A percentile compares a stretch with the other conserved stretches of the same genome.
Evolutionary conservation across 2,329 filamentous ascomycete species (phyloP).

Genomic region (Fusarium austroafricanum): DNA sequence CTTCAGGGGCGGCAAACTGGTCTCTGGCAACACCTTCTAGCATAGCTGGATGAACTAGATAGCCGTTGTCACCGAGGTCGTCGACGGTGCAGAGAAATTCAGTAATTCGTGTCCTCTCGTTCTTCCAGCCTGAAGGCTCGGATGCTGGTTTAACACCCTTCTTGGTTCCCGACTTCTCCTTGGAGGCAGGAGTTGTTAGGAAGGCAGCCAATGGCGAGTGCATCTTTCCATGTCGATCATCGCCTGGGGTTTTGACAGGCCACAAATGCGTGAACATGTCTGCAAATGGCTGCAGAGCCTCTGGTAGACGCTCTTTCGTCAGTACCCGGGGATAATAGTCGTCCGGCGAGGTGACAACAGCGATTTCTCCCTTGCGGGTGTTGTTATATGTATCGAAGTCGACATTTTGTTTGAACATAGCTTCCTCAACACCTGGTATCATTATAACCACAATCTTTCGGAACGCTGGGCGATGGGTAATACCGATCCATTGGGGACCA

Average conservation of each 20-base stretch:
- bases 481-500: slow-evolving; percentile 73
- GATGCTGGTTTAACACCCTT: slow-evolving; percentile 69
- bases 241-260: slow-evolving; percentile 89
- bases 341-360: slow-evolving; percentile 61
- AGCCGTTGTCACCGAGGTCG: slow-evolving; percentile 86
- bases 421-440: slow-evolving; percentile 90
- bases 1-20: slow-evolving; percentile 67
- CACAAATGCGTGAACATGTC: slow-evolving; percentile 89
- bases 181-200: slow-evolving; percentile 78
- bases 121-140: slow-evolving; percentile 74
- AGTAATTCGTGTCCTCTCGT: slow-evolving; percentile 84
- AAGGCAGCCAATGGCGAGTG: slow-evolving; percentile 90
- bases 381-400: slow-evolving; percentile 62
- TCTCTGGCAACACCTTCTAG: slow-evolving; percentile 69
- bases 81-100: slow-evolving; percentile 78
- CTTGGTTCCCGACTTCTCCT: slow-evolving; percentile 71
- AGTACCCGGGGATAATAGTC: slow-evolving; percentile 70
- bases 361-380: slow-evolving; percentile 46
- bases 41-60: slow-evolving; percentile 82
- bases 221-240: slow-evolving; percentile 82
- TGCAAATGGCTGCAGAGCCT: slow-evolving; percentile 73
- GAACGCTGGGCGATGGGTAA: slow-evolving; percentile 72
- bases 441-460: slow-evolving; percentile 88
- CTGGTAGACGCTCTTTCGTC: slow-evolving; percentile 62
- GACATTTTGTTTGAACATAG: slow-evolving; percentile 80